Conservation (phyloP, 768 basidiomycete genomes). For the Mycena leptocephala region DNA sequence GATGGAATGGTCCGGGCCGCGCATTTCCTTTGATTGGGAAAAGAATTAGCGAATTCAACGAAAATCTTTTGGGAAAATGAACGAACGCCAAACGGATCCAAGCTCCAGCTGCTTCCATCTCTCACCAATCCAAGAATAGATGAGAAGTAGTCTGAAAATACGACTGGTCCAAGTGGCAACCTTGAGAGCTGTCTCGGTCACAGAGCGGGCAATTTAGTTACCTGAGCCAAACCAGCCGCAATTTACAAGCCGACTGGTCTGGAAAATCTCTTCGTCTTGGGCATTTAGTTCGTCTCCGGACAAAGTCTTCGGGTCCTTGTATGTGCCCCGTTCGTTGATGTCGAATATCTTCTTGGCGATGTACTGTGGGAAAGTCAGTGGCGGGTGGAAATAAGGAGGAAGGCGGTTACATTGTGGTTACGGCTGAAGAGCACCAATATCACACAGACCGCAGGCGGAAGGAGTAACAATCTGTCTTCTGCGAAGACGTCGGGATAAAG, state of each 20-base stretch:
- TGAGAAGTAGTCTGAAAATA: slow-evolving; percentile 91
- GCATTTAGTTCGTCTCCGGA: slow-evolving; percentile 55
- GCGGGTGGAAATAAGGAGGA: not conserved
- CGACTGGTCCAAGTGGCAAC: slow-evolving; percentile 51
- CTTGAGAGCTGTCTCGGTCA: slow-evolving; percentile 13
- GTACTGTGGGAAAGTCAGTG: slow-evolving; percentile 64
- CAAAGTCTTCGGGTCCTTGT: slow-evolving; percentile 67
- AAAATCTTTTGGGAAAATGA: not conserved
- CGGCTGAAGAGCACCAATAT: slow-evolving; percentile 90
- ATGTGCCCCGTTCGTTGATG: slow-evolving; percentile 85
- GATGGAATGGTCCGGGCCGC: slow-evolving; percentile 71
- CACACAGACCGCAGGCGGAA: slow-evolving; percentile 84
- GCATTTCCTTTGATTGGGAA: slow-evolving; percentile 73
- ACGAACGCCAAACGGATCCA: slow-evolving; percentile 80
- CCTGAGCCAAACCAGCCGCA: slow-evolving; percentile 84
- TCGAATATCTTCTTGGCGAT: slow-evolving; percentile 85
- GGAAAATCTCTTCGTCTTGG: slow-evolving; percentile 89
- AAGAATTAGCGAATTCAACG: not conserved
- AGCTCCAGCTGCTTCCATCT: slow-evolving; percentile 83
- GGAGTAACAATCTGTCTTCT: slow-evolving; percentile 82
- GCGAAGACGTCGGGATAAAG: slow-evolving; percentile 83
- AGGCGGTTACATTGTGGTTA: slow-evolving; percentile 84
- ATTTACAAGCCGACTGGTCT: slow-evolving; percentile 84
- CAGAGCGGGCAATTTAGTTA: slow-evolving; percentile 38
- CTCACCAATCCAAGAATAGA: slow-evolving; percentile 86